Evolutionary conservation across 441 rosid genomes (phyloP), one percentile per base, ranked within the genome.

Genomic region (Euphorbia corollata): DNA sequence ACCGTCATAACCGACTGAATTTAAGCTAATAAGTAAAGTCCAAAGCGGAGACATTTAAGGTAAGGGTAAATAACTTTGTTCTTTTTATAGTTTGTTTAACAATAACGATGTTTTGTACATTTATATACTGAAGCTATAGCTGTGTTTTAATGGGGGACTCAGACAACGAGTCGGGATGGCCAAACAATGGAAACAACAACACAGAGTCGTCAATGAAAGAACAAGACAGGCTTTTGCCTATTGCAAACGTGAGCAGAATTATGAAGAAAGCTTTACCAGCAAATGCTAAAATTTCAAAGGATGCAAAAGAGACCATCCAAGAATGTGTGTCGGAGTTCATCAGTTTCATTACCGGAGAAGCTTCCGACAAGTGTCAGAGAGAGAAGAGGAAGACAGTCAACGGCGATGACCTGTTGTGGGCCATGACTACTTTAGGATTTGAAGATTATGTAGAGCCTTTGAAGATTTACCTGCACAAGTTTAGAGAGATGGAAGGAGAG

Each of bases 271-370:
- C 83, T 6, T 61, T 84, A 15, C 86, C 85, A 1, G 86, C 86
- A 6, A 84, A 84, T 63, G 86, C 83, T 1, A 84, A 84, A 68
- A 82, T 84, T 60, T 84, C 88, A 0, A 84, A 84, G 54, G 88
- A 82, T 71, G 88, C 85, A 0, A 84, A 84, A 67, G 86, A 84
- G 72, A 84, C 86, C 2, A 86, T 84, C 27, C 85, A 84, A 41
- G 88, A 84, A 77, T 84, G 88, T 41, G 88, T 82, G 22, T 84
- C 87, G 8, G 85, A 84, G 76, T 84, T 84, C 78, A 82, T 84
- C 50, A 84, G 87, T 63, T 84, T 84, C 74, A 75, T 84, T 65
- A 84, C 88, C 8, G 88, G 88, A 2, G 86, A 84, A 51, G 88
- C 88, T 3, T 82, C 86, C 7, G 86, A 84, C 67, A 84, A 84